Evolutionary conservation across 805 yeast genomes (phyloP), one percentile per base, ranked within the genome.

Genomic region (Pichia deserticola): DNA sequence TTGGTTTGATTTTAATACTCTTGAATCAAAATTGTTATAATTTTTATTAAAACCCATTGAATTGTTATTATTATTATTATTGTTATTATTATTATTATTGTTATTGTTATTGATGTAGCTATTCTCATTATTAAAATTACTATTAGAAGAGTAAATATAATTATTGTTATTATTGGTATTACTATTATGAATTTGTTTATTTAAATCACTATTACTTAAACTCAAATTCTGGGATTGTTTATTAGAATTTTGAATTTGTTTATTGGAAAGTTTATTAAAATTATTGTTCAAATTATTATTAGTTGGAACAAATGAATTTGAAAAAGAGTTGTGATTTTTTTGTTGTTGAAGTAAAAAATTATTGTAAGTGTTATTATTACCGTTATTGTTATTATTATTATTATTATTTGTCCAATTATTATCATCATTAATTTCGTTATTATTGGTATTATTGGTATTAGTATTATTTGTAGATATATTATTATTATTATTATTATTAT

Each of bases 321-420:
- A 25, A 34, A 34, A 35, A 13, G 39, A 27, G 11, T 35, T 40
- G 35, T 41, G 48, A 28, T 28, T 47, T 15, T 42, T 36, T 29
- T 45, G 47, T 30, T 37, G 50, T 40, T 53, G 56, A 11, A 48
- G 43, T 15, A 43, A 40, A 48, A 32, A 43, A n/a, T 35, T 34
- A 8, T 10, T 42, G 28, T 48, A 43, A 28, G 45, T n/a, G 9
- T 47, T 35, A 29, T 36, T 47, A 29, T 27, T 27, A 29, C 20
- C 20, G 20, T 20, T 20, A 20, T 20, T 20, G 20, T 45, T 36
- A 34, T 25, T 30, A 30, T 34, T 27, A 27, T 29, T 35, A 30
- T 30, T 30, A 36, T 20, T 39, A 40, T 38, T 40, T 41, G 45
- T 20, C 37, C 45, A 42, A 28, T 33, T 37, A 13, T 36, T 47